phyloP scores from a whole-genome alignment of 192 early-diverging fungal genomes.

The Jimgerdemannia flammicorona region DNA sequence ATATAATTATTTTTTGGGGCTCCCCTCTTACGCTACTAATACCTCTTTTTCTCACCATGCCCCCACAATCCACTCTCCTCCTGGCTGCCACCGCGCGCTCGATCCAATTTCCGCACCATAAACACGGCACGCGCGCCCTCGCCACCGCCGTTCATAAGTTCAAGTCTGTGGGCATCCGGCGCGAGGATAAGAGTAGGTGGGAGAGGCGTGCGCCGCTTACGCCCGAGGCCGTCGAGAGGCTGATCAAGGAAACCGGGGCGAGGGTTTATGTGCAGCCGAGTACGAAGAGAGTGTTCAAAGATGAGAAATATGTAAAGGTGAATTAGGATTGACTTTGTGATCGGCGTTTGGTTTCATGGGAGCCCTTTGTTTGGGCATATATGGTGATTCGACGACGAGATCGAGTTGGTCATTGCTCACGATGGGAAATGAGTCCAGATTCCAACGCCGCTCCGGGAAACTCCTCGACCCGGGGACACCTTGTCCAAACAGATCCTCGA shows the following conservation, averaged over 20 bases:
- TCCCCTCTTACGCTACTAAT: neutral
- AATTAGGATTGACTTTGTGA: neutral
- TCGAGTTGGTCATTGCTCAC: no score
- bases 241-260: conserved; percentile 83
- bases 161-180: conserved; percentile 71
- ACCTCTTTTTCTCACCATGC: neutral
- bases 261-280: conserved; percentile 89
- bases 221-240: conserved; percentile 76
- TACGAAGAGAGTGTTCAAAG: conserved; percentile 86
- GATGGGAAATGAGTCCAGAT: no score
- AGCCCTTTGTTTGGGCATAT: no score
- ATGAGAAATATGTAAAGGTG: conserved; percentile 79
- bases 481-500: neutral
- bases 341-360: no score
- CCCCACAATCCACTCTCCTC: neutral
- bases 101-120: no score
- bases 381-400: no score
- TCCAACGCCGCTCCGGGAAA: no score
- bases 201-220: conserved; percentile 90
- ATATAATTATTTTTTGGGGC: neutral
- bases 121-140: neutral
- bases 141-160: neutral
- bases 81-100: no score
- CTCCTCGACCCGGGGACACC: no score
- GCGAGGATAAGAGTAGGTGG: conserved; percentile 98